phyloP scores from a whole-genome alignment of 495 filamentous ascomycete species.

The Alectoria sarmentosa region DNA sequence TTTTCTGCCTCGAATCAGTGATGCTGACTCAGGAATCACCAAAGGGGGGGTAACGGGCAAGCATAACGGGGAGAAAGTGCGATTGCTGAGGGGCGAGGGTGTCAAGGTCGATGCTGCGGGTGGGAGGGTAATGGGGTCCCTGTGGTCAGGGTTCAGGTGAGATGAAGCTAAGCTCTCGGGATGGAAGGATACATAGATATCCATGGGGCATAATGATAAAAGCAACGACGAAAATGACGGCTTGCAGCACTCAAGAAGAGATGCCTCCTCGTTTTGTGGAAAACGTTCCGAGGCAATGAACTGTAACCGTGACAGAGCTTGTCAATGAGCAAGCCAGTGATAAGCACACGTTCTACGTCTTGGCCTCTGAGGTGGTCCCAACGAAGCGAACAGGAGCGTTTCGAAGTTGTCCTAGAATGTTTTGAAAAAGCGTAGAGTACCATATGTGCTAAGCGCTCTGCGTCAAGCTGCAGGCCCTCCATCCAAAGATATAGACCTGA shows the following conservation, averaged over 20 bases:
- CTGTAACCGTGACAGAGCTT: neutral
- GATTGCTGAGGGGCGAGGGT: constrained; percentile 21
- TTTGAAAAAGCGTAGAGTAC: neutral
- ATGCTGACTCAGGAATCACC: neutral
- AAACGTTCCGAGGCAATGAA: neutral
- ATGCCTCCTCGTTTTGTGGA: neutral
- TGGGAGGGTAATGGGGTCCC: constrained; percentile 13
- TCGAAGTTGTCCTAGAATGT: neutral
- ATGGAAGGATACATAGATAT: neutral
- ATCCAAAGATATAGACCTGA: neutral
- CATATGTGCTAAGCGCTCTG: neutral
- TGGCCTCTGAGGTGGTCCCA: neutral
- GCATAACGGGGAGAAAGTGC: constrained; percentile 19
- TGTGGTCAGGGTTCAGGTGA: constrained; percentile 16
- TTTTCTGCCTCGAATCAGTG: neutral
- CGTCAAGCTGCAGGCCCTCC: neutral
- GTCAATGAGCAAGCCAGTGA: neutral
- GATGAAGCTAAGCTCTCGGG: neutral
- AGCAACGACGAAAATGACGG: neutral
- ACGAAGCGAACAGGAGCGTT: neutral
- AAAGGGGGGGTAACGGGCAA: constrained; percentile 22
- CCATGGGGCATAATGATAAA: too few relatives aligned
- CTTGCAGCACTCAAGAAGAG: neutral
- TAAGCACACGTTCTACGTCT: neutral
- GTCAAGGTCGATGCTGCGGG: constrained; percentile 20